Percentiles rank a stretch among this genome's conserved stretches.
These are phyloP conservation scores for Rasamsonia emersonii DNA, from an alignment of 2,329 filamentous ascomycete genomes.

Conservation along the genomic window DNA sequence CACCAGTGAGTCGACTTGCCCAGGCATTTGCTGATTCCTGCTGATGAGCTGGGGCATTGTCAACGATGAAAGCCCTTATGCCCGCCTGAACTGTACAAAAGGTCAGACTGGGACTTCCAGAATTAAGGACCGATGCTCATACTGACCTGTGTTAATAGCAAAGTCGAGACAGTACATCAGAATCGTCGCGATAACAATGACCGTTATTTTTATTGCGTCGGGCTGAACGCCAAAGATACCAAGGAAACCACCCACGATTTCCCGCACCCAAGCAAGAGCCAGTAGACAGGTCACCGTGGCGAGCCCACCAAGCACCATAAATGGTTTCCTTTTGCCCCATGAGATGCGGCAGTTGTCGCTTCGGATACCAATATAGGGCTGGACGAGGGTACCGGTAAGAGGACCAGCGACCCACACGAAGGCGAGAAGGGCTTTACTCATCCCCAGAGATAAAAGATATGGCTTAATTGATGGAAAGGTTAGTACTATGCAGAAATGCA, in stretches of 20 bases:
- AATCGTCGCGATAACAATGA: slow-evolving; percentile 71
- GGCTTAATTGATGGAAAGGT: slow-evolving; percentile 35
- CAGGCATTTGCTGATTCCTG: slow-evolving; percentile 91
- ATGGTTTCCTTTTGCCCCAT: slow-evolving; percentile 74
- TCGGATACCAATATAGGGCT: slow-evolving; percentile 73
- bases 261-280: slow-evolving; percentile 64
- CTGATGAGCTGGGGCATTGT: slow-evolving; percentile 84
- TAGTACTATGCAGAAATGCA: too few species aligned
- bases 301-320: slow-evolving; percentile 62
- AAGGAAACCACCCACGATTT: slow-evolving; percentile 61
- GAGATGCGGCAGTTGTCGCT: slow-evolving; percentile 67
- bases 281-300: slow-evolving; percentile 62
- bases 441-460: slow-evolving; percentile 67
- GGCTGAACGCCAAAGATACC: slow-evolving; percentile 66
- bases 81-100: slow-evolving; percentile 65
- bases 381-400: slow-evolving; percentile 67
- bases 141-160: slow-evolving; percentile 78
- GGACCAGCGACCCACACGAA: slow-evolving; percentile 80
- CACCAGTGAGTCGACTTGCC: slow-evolving; percentile 76
- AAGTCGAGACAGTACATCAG: slow-evolving; percentile 90
- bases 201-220: slow-evolving; percentile 51
- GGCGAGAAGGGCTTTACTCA: slow-evolving; percentile 75
- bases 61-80: slow-evolving; percentile 85
- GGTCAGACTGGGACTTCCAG: slow-evolving; percentile 7
- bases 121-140: neutral